Percentiles rank a stretch among this genome's conserved stretches.
These are phyloP conservation scores for Xylaria sp. DNA, from an alignment of 2,329 filamentous ascomycete species.

Conservation along the genomic window DNA sequence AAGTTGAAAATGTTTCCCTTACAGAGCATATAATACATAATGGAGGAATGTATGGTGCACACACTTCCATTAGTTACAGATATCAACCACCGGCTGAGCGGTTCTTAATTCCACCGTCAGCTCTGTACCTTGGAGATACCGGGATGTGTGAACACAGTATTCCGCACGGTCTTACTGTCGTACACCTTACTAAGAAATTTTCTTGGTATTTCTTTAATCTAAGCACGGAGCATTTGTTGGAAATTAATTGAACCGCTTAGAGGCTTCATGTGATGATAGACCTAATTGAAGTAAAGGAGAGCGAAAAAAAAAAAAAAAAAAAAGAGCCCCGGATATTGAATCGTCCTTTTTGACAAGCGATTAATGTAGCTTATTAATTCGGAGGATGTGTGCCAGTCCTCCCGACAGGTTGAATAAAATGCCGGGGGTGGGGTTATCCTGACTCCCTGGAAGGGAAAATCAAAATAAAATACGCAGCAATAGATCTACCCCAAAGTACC, in stretches of 20 bases:
- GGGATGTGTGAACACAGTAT: not conserved
- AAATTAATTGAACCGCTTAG: not conserved
- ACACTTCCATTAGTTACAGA: not conserved
- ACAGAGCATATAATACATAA: not conserved
- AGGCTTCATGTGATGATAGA: not conserved
- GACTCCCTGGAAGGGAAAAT: too few species aligned
- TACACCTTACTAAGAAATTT: not conserved
- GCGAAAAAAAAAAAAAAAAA: too few species aligned
- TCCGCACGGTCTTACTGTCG: not conserved
- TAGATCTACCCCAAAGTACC: constrained; percentile 22
- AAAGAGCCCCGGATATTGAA: not conserved
- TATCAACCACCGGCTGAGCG: not conserved
- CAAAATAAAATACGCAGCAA: constrained; percentile 6
- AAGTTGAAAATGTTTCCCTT: not conserved
- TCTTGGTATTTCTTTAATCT: not conserved
- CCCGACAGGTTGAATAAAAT: constrained; percentile 29
- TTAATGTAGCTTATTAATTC: constrained; percentile 1
- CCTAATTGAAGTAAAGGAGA: not conserved
- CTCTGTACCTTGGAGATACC: not conserved
- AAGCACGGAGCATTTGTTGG: not conserved
- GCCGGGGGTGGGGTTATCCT: constrained; percentile 24
- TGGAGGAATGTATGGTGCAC: not conserved
- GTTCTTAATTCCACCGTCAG: not conserved
- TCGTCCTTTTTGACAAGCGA: not conserved
- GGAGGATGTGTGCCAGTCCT: not conserved